These are phyloP conservation scores for Saturnispora bothae DNA, from an alignment of 805 yeast species.

Conservation along the genomic window DNA sequence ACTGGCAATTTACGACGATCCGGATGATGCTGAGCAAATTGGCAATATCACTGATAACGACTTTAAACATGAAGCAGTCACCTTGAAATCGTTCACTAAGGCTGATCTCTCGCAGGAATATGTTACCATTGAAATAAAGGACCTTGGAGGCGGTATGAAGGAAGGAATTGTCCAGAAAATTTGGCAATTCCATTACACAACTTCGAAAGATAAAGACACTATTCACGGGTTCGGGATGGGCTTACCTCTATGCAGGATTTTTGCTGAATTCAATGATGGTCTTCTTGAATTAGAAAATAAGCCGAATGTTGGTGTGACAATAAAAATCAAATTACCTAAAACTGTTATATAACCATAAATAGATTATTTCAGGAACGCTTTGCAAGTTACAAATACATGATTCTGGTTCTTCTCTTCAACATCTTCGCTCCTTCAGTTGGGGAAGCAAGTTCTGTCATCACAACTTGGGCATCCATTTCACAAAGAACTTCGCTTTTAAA, in stretches of 20 bases:
- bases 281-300: conserved; percentile 16
- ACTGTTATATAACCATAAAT: too few relatives aligned
- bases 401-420: conserved; percentile 25
- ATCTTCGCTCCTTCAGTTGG: conserved; percentile 14
- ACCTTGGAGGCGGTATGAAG: conserved; percentile 25
- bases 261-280: conserved; percentile 21
- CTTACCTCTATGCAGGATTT: conserved; percentile 22
- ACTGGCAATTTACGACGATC: conserved; percentile 10
- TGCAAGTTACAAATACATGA: conserved; percentile 19
- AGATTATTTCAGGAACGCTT: too few relatives aligned
- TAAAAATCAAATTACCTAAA: conserved; percentile 16
- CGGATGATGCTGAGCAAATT: conserved; percentile 1
- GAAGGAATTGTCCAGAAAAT: conserved; percentile 15
- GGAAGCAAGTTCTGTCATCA: conserved; percentile 11
- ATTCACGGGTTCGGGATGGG: conserved; percentile 28
- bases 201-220: conserved; percentile 19
- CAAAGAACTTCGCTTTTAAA: conserved; percentile 41
- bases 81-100: neutral
- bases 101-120: neutral
- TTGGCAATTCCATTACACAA: conserved; percentile 26
- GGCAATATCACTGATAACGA: neutral
- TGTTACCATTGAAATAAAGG: conserved; percentile 17
- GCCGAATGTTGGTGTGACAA: conserved; percentile 19
- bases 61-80: neutral
- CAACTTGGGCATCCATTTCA: conserved; percentile 30